Percentiles rank a stretch among this genome's conserved stretches.
Conservation (phyloP, 768 basidiomycete species). For the Kwoniella heveanensis region DNA sequence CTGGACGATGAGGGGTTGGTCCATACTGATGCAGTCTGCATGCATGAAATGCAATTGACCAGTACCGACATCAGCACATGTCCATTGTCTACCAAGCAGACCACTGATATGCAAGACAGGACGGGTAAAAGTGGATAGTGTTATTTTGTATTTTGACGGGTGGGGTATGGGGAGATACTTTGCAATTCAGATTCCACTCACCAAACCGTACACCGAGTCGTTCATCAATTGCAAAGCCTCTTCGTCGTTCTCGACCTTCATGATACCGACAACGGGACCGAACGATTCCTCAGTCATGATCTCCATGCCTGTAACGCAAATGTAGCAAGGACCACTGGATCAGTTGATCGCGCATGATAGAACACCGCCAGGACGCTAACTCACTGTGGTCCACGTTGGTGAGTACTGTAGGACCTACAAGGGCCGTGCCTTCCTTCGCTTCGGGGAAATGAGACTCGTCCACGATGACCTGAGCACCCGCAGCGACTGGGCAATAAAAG, state of each 20-base stretch:
- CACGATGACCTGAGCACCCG: slow-evolving; percentile 77
- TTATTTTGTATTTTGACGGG: no score
- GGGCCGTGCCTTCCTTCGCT: slow-evolving; percentile 74
- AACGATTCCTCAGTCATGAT: slow-evolving; percentile 88
- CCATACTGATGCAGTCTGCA: slow-evolving; percentile 84
- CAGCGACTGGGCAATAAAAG: slow-evolving; percentile 64
- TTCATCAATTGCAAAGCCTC: slow-evolving; percentile 93
- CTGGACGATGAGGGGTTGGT: slow-evolving; percentile 68
- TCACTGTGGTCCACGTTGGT: slow-evolving; percentile 83
- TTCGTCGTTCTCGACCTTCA: slow-evolving; percentile 78
- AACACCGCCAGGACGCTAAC: slow-evolving; percentile 41
- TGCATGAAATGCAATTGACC: background rate
- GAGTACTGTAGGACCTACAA: slow-evolving; percentile 87
- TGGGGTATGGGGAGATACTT: background rate
- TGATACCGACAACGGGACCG: slow-evolving; percentile 89
- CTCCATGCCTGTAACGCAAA: slow-evolving; percentile 69
- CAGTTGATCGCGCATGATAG: background rate
- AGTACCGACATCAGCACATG: no score
- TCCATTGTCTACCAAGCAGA: no score
- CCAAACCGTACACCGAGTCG: slow-evolving; percentile 87
- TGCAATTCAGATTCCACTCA: slow-evolving; percentile 31
- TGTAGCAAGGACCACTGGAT: background rate
- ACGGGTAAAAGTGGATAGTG: no score
- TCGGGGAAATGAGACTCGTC: slow-evolving; percentile 66
- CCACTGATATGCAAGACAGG: no score